phyloP scores from a whole-genome alignment of 768 basidiomycete species.

The Kwoniella botswanensis region DNA sequence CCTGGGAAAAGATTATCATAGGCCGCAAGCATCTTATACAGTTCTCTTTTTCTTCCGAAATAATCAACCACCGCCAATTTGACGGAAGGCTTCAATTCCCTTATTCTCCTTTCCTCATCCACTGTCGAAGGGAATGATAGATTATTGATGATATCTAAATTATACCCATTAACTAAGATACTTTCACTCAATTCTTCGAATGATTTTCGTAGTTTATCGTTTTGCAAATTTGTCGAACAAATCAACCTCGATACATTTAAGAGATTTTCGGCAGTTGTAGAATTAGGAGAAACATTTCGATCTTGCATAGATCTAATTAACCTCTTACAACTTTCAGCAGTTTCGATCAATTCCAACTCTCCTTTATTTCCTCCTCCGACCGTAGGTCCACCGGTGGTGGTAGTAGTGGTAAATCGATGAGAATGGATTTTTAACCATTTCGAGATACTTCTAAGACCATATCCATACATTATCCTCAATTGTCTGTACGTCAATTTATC shows the following conservation, averaged over 20 bases:
- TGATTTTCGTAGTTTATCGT: not conserved
- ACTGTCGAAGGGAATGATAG: not conserved
- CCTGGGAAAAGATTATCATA: constrained; percentile 18
- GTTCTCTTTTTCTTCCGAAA: constrained; percentile 15
- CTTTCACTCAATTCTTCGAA: constrained; percentile 21
- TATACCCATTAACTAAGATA: constrained; percentile 22
- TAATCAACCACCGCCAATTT: constrained; percentile 16
- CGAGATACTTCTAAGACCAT: constrained; percentile 18
- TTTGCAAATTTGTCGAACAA: not conserved
- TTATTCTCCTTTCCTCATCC: not conserved
- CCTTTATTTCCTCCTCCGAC: not conserved
- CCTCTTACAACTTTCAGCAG: constrained; percentile 5
- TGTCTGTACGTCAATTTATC: constrained; percentile 10
- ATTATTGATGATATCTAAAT: constrained; percentile 9
- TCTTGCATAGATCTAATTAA: constrained; percentile 23
- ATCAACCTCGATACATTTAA: constrained; percentile 18
- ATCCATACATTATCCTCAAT: constrained; percentile 18
- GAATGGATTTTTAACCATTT: constrained; percentile 21
- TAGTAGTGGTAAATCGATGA: constrained; percentile 6
- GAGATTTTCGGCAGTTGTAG: constrained; percentile 21
- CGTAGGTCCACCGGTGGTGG: not conserved
- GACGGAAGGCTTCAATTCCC: constrained; percentile 9
- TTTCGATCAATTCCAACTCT: constrained; percentile 15
- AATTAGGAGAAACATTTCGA: constrained; percentile 11
- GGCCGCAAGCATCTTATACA: constrained; percentile 23